Percentiles rank a stretch among this genome's conserved stretches.
Conservation (phyloP, 495 filamentous ascomycete species). For the Aspergillus saccharolyticus region DNA sequence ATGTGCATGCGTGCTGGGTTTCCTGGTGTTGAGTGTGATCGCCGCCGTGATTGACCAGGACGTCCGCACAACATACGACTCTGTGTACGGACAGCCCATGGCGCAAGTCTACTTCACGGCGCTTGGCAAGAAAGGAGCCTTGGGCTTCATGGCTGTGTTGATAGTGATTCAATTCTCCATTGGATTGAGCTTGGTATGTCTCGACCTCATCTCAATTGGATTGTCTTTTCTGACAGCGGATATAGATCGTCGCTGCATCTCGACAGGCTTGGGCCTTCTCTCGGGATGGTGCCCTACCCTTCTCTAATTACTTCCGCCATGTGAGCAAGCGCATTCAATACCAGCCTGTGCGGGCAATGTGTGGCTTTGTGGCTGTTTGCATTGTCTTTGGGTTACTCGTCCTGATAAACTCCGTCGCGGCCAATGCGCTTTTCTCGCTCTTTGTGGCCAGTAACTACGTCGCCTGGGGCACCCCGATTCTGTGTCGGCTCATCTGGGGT, state of each 20-base stretch:
- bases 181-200: conserved; percentile 36
- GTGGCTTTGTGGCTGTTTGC: conserved; percentile 48
- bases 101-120: conserved; percentile 46
- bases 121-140: conserved; percentile 39
- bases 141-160: conserved; percentile 42
- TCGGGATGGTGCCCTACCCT: conserved; percentile 53
- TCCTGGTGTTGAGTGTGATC: conserved; percentile 49
- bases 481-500: conserved; percentile 56
- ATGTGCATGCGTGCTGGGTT: conserved; percentile 43
- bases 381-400: conserved; percentile 51
- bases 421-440: conserved; percentile 55
- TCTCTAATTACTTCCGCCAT: conserved; percentile 53
- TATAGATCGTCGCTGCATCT: conserved; percentile 45
- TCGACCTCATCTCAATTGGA: conserved; percentile 21
- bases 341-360: conserved; percentile 52
- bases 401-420: conserved; percentile 51
- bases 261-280: conserved; percentile 55
- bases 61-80: conserved; percentile 28
- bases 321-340: conserved; percentile 46
- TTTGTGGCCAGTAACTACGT: conserved; percentile 55
- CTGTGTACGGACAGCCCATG: conserved; percentile 43
- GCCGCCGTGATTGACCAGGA: conserved; percentile 37
- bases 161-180: conserved; percentile 45
- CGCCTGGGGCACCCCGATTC: conserved; percentile 55
- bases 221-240: background rate